These are phyloP conservation scores for Skeletonema marinoi DNA, from an alignment of 108 stramenopile species.

Conservation along the genomic window DNA sequence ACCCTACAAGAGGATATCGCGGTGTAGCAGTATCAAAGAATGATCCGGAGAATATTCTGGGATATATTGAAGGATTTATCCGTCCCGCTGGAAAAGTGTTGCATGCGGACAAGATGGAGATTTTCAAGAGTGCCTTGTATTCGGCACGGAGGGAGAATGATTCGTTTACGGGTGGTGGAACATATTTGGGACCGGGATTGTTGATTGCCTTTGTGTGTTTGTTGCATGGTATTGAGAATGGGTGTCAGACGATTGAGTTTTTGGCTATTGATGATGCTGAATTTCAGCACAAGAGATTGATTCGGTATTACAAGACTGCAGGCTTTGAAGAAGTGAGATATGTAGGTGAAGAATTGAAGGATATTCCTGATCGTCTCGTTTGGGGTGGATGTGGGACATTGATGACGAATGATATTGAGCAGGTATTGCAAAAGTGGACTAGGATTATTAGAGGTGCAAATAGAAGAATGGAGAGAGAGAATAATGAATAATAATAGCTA, in stretches of 20 bases:
- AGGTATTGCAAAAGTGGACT: slow-evolving; percentile 59
- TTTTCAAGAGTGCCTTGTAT: slow-evolving; percentile 56
- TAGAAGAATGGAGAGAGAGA: neutral
- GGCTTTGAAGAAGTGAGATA: slow-evolving; percentile 80
- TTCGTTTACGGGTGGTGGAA: slow-evolving; percentile 57
- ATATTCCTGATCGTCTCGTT: slow-evolving; percentile 83
- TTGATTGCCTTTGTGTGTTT: slow-evolving; percentile 69
- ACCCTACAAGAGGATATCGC: slow-evolving; percentile 75
- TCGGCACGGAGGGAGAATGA: slow-evolving; percentile 42
- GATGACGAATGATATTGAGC: slow-evolving; percentile 66
- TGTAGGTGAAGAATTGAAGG: slow-evolving; percentile 77
- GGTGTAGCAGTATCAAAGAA: slow-evolving; percentile 66
- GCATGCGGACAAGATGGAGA: slow-evolving; percentile 87
- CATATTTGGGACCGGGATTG: slow-evolving; percentile 66
- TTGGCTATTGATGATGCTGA: slow-evolving; percentile 87
- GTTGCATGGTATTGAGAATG: slow-evolving; percentile 60
- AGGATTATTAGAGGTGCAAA: slow-evolving; percentile 27
- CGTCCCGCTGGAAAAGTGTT: slow-evolving; percentile 66
- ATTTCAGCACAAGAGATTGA: slow-evolving; percentile 76
- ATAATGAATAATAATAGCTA: neutral
- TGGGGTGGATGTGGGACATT: slow-evolving; percentile 90
- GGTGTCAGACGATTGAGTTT: slow-evolving; percentile 65
- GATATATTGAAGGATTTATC: slow-evolving; percentile 84
- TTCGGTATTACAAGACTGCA: slow-evolving; percentile 68
- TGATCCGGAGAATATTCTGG: slow-evolving; percentile 58